A percentile compares a stretch with the other conserved stretches of the same genome.
Conservation (phyloP, 108 stramenopile genomes). For the Nitzschia sp. region DNA sequence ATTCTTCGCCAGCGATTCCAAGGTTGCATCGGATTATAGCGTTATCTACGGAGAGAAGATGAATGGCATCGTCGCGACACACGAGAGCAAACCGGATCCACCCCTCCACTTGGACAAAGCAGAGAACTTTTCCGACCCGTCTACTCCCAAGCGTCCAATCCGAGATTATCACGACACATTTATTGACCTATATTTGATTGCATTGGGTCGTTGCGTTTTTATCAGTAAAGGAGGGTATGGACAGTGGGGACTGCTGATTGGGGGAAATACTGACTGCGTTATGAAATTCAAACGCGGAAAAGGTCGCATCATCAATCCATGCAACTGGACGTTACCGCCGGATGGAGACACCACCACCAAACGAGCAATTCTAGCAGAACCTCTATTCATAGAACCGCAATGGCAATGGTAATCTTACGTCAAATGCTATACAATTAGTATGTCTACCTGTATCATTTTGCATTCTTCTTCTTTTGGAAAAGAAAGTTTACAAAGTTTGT, state of each 20-base stretch:
- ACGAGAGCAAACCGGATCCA: constrained; percentile 14
- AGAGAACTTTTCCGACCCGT: constrained; percentile 11
- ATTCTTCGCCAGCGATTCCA: constrained; percentile 38
- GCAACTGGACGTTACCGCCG: constrained; percentile 9
- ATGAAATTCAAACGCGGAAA: not conserved
- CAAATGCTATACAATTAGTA: no score
- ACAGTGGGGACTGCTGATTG: constrained; percentile 35
- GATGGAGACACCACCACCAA: not conserved
- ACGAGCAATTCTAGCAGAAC: not conserved
- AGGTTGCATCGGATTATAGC: not conserved
- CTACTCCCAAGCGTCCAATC: not conserved
- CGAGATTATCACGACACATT: constrained; percentile 44
- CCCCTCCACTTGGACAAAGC: constrained; percentile 31
- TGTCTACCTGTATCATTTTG: not conserved
- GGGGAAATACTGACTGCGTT: constrained; percentile 16
- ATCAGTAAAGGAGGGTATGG: constrained; percentile 41
- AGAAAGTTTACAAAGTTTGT: constrained; percentile 11
- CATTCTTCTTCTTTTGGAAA: not conserved
- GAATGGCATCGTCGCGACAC: constrained; percentile 15
- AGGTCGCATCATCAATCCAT: not conserved
- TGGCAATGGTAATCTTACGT: no score
- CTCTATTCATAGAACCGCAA: constrained; percentile 9
- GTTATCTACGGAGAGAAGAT: not conserved
- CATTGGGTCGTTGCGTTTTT: constrained; percentile 36
- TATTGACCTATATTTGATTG: constrained; percentile 51